These are phyloP conservation scores for Ambrosiella cleistominuta DNA, from an alignment of 2,329 filamentous ascomycete species.

Conservation along the genomic window DNA sequence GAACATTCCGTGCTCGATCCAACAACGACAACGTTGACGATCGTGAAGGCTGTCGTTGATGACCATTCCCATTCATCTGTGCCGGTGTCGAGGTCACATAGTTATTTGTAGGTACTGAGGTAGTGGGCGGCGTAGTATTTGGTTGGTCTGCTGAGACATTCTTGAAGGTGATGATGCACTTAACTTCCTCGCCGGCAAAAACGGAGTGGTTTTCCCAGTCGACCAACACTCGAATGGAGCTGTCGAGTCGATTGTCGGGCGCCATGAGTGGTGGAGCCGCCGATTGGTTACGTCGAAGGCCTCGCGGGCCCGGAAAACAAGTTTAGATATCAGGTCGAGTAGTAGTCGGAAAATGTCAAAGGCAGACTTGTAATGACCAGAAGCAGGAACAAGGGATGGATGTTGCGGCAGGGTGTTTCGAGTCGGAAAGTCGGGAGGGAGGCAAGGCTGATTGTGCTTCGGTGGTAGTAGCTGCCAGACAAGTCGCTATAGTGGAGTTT, in stretches of 20 bases:
- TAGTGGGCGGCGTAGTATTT: not conserved
- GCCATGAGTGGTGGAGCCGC: conserved; percentile 25
- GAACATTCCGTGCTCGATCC: conserved; percentile 23
- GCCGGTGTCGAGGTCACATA: not conserved
- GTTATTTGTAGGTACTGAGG: conserved; percentile 9
- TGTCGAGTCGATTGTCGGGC: conserved; percentile 38
- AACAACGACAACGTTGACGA: conserved; percentile 27
- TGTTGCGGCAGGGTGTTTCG: no score
- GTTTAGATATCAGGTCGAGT: no score
- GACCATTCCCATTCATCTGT: conserved; percentile 13
- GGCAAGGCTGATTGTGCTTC: no score
- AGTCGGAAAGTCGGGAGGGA: no score
- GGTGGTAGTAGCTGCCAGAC: no score
- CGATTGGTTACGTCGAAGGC: not conserved
- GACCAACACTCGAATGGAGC: conserved; percentile 70
- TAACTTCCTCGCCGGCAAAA: conserved; percentile 89
- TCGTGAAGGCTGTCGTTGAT: conserved; percentile 23
- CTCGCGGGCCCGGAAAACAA: not conserved
- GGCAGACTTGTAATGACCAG: no score
- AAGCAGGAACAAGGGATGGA: no score
- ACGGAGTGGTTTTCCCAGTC: conserved; percentile 87
- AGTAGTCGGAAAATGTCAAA: no score
- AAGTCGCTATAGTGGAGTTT: no score
- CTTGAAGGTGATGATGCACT: conserved; percentile 91
- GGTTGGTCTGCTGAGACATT: conserved; percentile 44